Conservation (phyloP, 2,329 filamentous ascomycete genomes). For the Hypomyces rosellus region DNA sequence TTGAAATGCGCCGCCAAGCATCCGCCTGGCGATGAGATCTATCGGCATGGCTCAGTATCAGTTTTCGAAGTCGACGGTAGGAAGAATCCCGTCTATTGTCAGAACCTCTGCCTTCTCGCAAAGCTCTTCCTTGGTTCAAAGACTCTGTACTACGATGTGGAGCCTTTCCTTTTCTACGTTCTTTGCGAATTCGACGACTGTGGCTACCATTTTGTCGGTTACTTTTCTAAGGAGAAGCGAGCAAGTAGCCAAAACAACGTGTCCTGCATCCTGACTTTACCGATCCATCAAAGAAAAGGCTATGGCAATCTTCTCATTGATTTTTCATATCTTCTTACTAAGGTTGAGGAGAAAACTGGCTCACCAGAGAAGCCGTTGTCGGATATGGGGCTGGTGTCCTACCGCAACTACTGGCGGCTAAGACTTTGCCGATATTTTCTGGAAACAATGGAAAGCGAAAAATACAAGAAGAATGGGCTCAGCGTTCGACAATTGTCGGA, state of each 20-base stretch:
- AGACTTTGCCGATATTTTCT: conserved; percentile 80
- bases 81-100: conserved; percentile 97
- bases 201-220: conserved; percentile 96
- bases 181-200: conserved; percentile 89
- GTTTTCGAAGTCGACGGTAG: conserved; percentile 98
- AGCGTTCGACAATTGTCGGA: conserved; percentile 69
- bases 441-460: conserved; percentile 30
- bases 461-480: conserved; percentile 40
- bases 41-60: conserved; percentile 81
- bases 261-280: conserved; percentile 90
- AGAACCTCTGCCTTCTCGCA: conserved; percentile 90
- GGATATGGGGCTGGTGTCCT: conserved; percentile 95
- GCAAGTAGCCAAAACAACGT: conserved; percentile 95
- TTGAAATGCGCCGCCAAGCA: conserved; percentile 95
- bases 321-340: conserved; percentile 93
- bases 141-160: conserved; percentile 95
- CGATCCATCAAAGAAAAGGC: conserved; percentile 93
- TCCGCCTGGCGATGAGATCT: conserved; percentile 95
- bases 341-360: conserved; percentile 87
- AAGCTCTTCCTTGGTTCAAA: conserved; percentile 99
- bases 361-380: conserved; percentile 96
- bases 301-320: conserved; percentile 97
- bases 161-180: conserved; percentile 95
- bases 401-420: conserved; percentile 94
- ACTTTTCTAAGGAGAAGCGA: conserved; percentile 98